Conservation (phyloP, 345 rosid species). For the Noccaea bulbosa region DNA sequence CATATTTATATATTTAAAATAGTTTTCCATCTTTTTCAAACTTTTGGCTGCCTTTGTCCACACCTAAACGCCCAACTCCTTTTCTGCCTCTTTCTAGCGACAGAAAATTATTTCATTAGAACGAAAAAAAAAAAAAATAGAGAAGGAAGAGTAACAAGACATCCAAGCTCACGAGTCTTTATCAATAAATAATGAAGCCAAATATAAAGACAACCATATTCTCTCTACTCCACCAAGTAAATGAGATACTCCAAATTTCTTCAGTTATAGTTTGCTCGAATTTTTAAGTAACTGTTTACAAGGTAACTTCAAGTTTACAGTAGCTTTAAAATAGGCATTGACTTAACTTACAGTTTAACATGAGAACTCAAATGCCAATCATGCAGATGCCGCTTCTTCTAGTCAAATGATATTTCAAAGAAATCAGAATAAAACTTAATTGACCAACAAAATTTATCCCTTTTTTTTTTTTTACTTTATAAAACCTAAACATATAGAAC, state of each 20-base stretch:
- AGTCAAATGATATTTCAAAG: background rate
- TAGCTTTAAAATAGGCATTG: background rate
- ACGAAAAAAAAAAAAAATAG: background rate
- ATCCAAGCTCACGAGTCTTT: conserved; percentile 32
- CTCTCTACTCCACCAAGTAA: conserved; percentile 12
- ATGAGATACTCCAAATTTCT: background rate
- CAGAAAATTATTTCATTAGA: conserved; percentile 32
- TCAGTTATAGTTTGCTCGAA: background rate
- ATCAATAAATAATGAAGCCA: conserved; percentile 35
- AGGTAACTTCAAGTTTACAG: background rate
- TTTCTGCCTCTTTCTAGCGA: conserved; percentile 31
- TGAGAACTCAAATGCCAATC: background rate
- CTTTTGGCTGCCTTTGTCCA: conserved; percentile 42
- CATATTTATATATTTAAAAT: background rate
- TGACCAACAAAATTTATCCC: background rate
- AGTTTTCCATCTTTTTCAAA: conserved; percentile 24
- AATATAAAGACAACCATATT: background rate
- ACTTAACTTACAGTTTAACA: background rate
- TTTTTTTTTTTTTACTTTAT: background rate
- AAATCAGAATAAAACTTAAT: background rate
- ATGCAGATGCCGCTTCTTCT: background rate
- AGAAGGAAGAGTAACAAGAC: conserved; percentile 3
- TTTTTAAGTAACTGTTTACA: background rate
- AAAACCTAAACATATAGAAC: background rate
- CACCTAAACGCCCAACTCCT: conserved; percentile 33